Percentiles rank a stretch among this genome's conserved stretches.
Evolutionary conservation across 1,284 basidiomycete species (phyloP).

Genomic region (Ganoderma sinense): DNA sequence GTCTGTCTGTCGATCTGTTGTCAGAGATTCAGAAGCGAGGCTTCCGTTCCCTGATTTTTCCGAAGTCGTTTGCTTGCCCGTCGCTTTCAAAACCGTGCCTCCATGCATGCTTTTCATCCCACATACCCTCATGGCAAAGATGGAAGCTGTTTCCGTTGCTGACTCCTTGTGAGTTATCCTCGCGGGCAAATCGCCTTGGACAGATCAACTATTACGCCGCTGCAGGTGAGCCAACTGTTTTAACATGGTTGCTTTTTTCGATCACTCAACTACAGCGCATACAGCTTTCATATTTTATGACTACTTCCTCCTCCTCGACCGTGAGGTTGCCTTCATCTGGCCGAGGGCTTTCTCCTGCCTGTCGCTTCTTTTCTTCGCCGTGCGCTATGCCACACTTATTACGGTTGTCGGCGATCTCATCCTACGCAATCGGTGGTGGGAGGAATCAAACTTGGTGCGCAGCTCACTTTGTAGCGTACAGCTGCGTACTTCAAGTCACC

Average conservation of each 20-base stretch:
- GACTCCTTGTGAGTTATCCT: background rate
- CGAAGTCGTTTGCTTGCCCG: background rate
- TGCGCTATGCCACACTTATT: slow-evolving; percentile 18
- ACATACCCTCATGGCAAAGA: background rate
- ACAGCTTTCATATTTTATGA: slow-evolving; percentile 21
- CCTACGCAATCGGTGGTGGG: slow-evolving; percentile 6
- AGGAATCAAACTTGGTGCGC: slow-evolving; percentile 5
- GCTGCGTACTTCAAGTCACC: no score
- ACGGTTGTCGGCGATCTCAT: slow-evolving; percentile 11
- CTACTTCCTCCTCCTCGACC: slow-evolving; percentile 17
- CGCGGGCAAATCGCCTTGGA: background rate
- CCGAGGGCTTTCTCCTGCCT: slow-evolving; percentile 1
- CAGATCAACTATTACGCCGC: background rate
- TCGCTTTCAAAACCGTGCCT: background rate
- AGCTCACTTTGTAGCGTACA: background rate
- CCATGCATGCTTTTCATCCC: background rate
- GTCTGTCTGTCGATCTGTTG: background rate
- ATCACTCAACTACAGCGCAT: background rate
- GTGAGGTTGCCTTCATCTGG: slow-evolving; percentile 18
- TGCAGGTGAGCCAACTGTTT: background rate
- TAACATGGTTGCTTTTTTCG: background rate
- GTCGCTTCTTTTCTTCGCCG: slow-evolving; percentile 14
- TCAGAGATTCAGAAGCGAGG: background rate
- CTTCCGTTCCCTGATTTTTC: background rate
- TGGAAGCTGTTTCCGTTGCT: background rate